Evolutionary conservation across 371 early-diverging fungal genomes (phyloP), one percentile per base, ranked within the genome.

Genomic region (Mycotypha africana): DNA sequence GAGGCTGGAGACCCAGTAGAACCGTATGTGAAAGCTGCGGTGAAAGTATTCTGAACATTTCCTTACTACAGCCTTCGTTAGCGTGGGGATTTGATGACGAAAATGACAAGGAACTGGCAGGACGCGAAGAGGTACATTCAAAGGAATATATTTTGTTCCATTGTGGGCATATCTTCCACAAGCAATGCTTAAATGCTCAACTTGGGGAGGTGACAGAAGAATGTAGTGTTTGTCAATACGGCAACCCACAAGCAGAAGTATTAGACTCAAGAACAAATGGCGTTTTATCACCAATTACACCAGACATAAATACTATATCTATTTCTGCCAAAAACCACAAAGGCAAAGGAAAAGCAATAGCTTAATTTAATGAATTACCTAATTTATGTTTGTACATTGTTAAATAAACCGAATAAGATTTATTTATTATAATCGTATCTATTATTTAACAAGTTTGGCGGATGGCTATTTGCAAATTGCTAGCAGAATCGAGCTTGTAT

Each of bases 1-100:
- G 67, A 53, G 84, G 84, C 6, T 84, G 84, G 84, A 52, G 82
- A 34, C 84, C 84, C 11, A 58, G 69, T 9, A 65, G 76, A 45
- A 73, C 70, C 7, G 58, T 67, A 19, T 83, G 84, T 46, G 79
- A 78, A 41, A 73, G 76, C 17, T 83, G 84, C 50, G 67, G 74
- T 25, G 65, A 61, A 12, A 69, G 62, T 20, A 48, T 83, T 43
- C 49, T 79, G 42, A 79, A 81, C 58, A 21, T 69, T 19, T 42
- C 59, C 10, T 35, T 70, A 25, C 30, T 68, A 16, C 69, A 69
- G 16, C 64, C 62, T 17, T 51, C 58, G 7, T 41, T 69, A 4
- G 64, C 65, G 1, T 67, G 67, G 61, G 54, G 59, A 4, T 39
- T 65, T 34, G 41, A 30, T 17, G 33, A 47, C n/a, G 28, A 34